Evolutionary conservation across 2,329 filamentous ascomycete species (phyloP).

Genomic region (Xenosphaeropsis pyriputrescens): DNA sequence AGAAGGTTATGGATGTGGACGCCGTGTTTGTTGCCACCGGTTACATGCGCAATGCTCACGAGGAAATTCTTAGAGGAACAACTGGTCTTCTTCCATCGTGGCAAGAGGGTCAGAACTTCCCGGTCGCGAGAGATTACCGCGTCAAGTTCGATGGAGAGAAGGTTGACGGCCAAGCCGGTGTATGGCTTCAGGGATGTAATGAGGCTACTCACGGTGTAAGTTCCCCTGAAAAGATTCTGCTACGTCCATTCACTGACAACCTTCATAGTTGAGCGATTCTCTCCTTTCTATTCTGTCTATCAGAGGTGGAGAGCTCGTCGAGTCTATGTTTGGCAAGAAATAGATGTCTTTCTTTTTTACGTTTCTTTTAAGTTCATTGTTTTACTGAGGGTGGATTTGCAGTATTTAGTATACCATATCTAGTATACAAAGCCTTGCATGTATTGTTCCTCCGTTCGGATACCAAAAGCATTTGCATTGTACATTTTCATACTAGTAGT

Average conservation of each 20-base stretch:
- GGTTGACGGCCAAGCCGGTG: slow-evolving; percentile 56
- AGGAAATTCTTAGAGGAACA: slow-evolving; percentile 57
- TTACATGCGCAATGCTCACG: slow-evolving; percentile 65
- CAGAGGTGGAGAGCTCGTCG: slow-evolving; percentile 63
- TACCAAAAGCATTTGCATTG: no score
- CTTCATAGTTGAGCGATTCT: slow-evolving; percentile 56
- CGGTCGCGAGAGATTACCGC: slow-evolving; percentile 64
- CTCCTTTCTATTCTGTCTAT: slow-evolving; percentile 66
- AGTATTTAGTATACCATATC: no score
- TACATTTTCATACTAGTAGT: no score
- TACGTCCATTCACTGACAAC: background rate
- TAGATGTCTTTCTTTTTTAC: background rate
- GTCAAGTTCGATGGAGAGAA: slow-evolving; percentile 54
- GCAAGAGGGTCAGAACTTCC: slow-evolving; percentile 31
- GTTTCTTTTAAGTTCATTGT: no score
- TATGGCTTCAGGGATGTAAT: slow-evolving; percentile 91
- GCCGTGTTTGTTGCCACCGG: slow-evolving; percentile 80
- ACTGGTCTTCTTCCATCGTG: slow-evolving; percentile 42
- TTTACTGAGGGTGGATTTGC: no score
- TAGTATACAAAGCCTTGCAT: no score
- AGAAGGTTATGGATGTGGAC: slow-evolving; percentile 45
- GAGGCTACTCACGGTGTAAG: slow-evolving; percentile 84
- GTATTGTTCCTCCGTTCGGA: no score
- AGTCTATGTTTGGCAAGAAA: slow-evolving; percentile 48
- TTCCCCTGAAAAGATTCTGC: slow-evolving; percentile 12